Conservation (phyloP, 768 basidiomycete genomes). For the Hebeloma cylindrosporum region DNA sequence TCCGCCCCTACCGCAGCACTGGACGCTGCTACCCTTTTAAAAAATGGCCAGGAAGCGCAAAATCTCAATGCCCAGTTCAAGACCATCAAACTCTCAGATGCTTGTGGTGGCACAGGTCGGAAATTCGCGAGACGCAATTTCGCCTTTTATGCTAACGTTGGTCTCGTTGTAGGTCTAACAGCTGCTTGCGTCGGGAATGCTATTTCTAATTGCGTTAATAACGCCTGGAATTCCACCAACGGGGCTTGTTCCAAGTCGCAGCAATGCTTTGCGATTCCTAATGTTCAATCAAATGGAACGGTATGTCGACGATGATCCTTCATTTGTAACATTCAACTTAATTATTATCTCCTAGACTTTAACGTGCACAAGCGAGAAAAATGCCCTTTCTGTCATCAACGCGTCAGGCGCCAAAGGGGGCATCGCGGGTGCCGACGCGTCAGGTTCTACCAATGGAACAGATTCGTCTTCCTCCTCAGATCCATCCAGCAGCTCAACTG, state of each 20-base stretch:
- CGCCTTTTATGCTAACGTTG: not conserved
- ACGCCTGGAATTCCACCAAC: conserved; percentile 37
- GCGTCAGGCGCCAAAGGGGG: conserved; percentile 48
- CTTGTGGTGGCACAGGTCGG: conserved; percentile 51
- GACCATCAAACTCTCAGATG: conserved; percentile 36
- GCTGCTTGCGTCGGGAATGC: conserved; percentile 44
- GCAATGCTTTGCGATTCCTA: conserved; percentile 55
- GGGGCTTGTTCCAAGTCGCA: conserved; percentile 36
- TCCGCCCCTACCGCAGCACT: conserved; percentile 36
- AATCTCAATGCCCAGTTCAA: conserved; percentile 48
- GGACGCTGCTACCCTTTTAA: conserved; percentile 41
- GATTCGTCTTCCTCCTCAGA: conserved; percentile 2
- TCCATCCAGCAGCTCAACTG: conserved; percentile 11
- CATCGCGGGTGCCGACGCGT: conserved; percentile 24
- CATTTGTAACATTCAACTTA: not conserved
- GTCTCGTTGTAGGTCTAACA: conserved; percentile 31
- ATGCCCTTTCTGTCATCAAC: conserved; percentile 44
- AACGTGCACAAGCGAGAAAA: conserved; percentile 52
- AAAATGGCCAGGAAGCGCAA: conserved; percentile 53
- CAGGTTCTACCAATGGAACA: conserved; percentile 4
- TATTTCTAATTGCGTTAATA: conserved; percentile 41
- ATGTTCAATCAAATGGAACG: conserved; percentile 40
- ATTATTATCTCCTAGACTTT: conserved; percentile 33
- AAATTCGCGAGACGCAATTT: conserved; percentile 8
- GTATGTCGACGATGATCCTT: conserved; percentile 32